Evolutionary conservation across 2,329 filamentous ascomycete species (phyloP).

Genomic region (Zalaria sp.): DNA sequence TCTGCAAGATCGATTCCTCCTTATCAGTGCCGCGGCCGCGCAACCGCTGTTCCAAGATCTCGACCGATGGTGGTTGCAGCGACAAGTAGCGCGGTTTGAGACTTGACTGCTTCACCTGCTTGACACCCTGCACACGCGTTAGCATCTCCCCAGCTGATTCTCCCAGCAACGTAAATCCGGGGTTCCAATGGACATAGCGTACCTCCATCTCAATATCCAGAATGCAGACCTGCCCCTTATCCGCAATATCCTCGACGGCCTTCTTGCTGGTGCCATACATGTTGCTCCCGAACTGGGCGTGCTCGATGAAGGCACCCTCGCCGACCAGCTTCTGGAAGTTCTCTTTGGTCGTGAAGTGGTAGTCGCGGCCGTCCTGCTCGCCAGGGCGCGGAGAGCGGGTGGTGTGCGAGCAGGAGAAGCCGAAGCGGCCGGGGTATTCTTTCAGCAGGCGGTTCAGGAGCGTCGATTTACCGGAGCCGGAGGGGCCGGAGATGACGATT

Average conservation of each 20-base stretch:
- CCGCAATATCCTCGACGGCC: slow-evolving; percentile 62
- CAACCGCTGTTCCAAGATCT: slow-evolving; percentile 59
- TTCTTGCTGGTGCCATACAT: slow-evolving; percentile 72
- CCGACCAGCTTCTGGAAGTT: slow-evolving; percentile 54
- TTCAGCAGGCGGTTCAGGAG: slow-evolving; percentile 60
- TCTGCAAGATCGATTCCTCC: slow-evolving; percentile 55
- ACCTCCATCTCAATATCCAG: slow-evolving; percentile 97
- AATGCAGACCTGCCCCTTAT: slow-evolving; percentile 59
- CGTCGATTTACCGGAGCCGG: slow-evolving; percentile 69
- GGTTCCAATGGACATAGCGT: slow-evolving; percentile 9
- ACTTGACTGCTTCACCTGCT: slow-evolving; percentile 70
- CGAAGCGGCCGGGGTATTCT: slow-evolving; percentile 52
- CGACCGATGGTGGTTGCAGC: slow-evolving; percentile 63
- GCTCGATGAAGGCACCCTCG: slow-evolving; percentile 69
- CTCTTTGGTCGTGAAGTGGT: slow-evolving; percentile 59
- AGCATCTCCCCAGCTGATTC: not conserved
- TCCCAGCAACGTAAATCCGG: not conserved
- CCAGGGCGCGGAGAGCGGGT: slow-evolving; percentile 63
- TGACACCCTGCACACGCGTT: slow-evolving; percentile 50
- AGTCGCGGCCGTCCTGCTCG: slow-evolving; percentile 65
- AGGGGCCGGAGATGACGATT: slow-evolving; percentile 67
- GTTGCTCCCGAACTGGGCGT: slow-evolving; percentile 75
- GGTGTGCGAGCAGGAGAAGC: slow-evolving; percentile 45
- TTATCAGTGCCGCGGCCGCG: slow-evolving; percentile 65
- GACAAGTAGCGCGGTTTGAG: slow-evolving; percentile 73